Evolutionary conservation across 2,329 filamentous ascomycete species (phyloP).

Genomic region (Aureobasidium sp.): DNA sequence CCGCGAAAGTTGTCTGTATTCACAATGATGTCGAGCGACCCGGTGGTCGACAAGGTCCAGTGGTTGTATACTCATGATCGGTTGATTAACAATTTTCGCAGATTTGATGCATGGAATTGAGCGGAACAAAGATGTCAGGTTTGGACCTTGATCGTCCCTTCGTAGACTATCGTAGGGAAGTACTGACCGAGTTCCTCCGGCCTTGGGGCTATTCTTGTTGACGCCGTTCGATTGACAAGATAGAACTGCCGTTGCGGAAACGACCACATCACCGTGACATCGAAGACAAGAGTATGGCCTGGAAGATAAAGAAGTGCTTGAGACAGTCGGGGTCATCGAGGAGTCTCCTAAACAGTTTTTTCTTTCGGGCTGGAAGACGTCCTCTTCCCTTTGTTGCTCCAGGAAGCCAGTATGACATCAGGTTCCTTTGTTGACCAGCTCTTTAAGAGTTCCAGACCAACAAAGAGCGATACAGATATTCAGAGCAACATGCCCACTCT

Average conservation of each 20-base stretch:
- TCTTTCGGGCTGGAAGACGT: neutral
- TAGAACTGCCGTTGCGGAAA: too few species aligned
- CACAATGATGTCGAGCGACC: neutral
- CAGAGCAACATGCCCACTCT: neutral
- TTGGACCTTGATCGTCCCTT: neutral
- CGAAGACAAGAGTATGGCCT: neutral
- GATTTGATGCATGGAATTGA: neutral
- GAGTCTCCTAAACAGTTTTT: neutral
- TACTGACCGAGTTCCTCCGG: neutral
- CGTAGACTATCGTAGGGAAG: neutral
- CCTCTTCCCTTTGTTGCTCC: neutral
- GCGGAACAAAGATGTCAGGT: neutral
- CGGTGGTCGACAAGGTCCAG: neutral
- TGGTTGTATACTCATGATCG: neutral
- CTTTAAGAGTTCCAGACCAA: neutral
- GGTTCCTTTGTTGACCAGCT: neutral
- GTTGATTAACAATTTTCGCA: neutral
- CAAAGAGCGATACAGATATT: neutral
- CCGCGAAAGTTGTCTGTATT: neutral
- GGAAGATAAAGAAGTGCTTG: neutral
- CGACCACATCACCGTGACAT: too few species aligned
- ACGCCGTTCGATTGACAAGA: neutral
- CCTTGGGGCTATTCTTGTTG: neutral
- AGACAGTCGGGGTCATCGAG: neutral
- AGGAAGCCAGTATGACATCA: neutral